A percentile compares a stretch with the other conserved stretches of the same genome.
Evolutionary conservation across 306 rosid genomes (phyloP).

Genomic region (Pterocarpus macrocarpus): DNA sequence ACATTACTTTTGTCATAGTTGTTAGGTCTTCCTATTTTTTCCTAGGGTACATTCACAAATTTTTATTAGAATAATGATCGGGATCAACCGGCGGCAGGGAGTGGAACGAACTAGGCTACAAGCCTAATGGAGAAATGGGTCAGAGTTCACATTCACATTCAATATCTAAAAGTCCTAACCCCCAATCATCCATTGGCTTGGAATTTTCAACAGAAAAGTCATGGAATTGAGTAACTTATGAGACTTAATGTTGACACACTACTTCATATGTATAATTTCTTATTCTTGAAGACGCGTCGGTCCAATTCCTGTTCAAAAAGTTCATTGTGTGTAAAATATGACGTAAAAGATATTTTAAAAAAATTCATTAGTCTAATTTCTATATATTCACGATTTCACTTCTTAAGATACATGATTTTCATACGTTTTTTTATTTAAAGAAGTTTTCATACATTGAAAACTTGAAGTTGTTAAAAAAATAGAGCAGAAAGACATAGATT

Average conservation of each 20-base stretch:
- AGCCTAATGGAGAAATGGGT: neutral
- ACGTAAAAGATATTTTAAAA: too few relatives aligned
- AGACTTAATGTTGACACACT: neutral
- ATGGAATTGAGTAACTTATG: slow-evolving; percentile 8
- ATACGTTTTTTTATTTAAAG: too few relatives aligned
- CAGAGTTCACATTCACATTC: neutral
- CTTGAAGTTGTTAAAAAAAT: too few relatives aligned
- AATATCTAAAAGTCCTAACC: neutral
- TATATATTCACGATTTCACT: too few relatives aligned
- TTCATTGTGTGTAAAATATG: neutral
- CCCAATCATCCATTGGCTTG: neutral
- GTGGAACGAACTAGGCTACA: neutral
- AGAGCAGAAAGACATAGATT: too few relatives aligned
- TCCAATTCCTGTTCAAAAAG: neutral
- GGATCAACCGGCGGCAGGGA: neutral
- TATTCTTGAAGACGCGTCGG: neutral
- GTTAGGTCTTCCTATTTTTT: neutral
- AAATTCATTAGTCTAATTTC: too few relatives aligned
- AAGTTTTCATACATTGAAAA: too few relatives aligned
- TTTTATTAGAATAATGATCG: neutral
- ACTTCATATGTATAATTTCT: neutral
- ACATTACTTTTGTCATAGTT: slow-evolving; percentile 3
- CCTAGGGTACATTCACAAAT: neutral
- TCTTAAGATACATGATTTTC: too few relatives aligned
- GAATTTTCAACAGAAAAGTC: slow-evolving; percentile 5